Percentiles rank a stretch among this genome's conserved stretches.
These are phyloP conservation scores for Nepenthes mirabilis DNA, from an alignment of 148 eudicot genomes.

Conservation along the genomic window DNA sequence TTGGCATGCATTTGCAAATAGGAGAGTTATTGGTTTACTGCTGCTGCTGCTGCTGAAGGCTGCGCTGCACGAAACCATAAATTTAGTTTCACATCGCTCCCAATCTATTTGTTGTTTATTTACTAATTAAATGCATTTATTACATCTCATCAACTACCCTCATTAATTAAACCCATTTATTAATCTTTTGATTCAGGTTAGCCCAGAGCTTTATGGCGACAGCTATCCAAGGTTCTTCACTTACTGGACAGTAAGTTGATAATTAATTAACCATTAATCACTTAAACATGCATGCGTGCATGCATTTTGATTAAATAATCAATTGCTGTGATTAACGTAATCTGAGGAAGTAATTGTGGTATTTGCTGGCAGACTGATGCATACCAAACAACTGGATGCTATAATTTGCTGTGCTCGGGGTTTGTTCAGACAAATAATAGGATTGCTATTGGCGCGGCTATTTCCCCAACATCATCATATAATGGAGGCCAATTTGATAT, in stretches of 20 bases:
- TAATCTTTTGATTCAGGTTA: slow-evolving; percentile 41
- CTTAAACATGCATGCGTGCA: no score
- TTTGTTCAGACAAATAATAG: slow-evolving; percentile 49
- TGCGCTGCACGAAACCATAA: no score
- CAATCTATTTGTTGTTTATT: no score
- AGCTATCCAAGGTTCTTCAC: slow-evolving; percentile 90
- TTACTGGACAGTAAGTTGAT: slow-evolving; percentile 52
- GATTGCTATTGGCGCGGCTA: slow-evolving; percentile 69
- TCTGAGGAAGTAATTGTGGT: background rate
- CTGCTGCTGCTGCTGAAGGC: no score
- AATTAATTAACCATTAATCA: no score
- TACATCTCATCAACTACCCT: background rate
- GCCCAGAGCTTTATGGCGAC: slow-evolving; percentile 96
- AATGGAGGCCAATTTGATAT: slow-evolving; percentile 72
- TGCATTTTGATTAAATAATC: no score
- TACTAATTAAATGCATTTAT: background rate
- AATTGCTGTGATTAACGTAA: no score
- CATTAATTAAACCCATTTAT: background rate
- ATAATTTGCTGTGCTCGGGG: slow-evolving; percentile 63
- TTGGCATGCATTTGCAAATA: no score
- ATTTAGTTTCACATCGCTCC: no score
- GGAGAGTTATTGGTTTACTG: no score
- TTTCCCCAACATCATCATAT: slow-evolving; percentile 64
- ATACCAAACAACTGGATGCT: slow-evolving; percentile 60
- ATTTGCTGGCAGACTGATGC: slow-evolving; percentile 35